Conservation (phyloP, 805 yeast species). For the Tetrapisispora iriomotensis region DNA sequence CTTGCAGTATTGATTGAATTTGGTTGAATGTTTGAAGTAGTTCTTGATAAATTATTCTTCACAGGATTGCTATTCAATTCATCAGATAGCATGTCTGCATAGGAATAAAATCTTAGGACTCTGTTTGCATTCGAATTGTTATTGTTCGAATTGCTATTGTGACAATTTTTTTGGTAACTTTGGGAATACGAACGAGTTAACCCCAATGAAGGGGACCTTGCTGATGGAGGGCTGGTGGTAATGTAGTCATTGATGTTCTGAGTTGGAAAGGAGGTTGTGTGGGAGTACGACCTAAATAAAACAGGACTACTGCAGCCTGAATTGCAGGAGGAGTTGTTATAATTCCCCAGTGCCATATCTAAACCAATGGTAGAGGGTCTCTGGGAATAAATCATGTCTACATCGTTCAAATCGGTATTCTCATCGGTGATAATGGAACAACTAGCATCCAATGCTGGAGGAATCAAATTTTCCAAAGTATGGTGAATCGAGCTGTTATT, state of each 20-base stretch:
- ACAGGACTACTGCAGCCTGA: slow-evolving; percentile 1
- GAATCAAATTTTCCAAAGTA: slow-evolving; percentile 54
- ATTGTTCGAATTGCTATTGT: slow-evolving; percentile 1
- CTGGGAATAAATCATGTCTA: slow-evolving; percentile 60
- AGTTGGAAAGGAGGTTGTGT: slow-evolving; percentile 3
- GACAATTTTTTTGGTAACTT: slow-evolving; percentile 3
- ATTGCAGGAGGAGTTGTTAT: slow-evolving; percentile 8
- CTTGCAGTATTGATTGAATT: background rate
- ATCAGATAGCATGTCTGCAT: slow-evolving; percentile 67
- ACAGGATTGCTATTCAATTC: slow-evolving; percentile 29
- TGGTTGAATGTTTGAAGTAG: background rate
- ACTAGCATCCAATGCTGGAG: slow-evolving; percentile 78
- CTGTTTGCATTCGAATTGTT: slow-evolving; percentile 11
- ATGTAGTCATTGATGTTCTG: slow-evolving; percentile 7
- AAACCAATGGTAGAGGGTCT: slow-evolving; percentile 45
- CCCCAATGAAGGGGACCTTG: slow-evolving; percentile 5
- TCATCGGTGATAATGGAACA: slow-evolving; percentile 50
- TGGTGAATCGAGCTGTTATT: slow-evolving; percentile 16
- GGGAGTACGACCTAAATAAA: slow-evolving; percentile 8
- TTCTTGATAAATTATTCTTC: background rate
- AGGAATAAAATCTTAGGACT: slow-evolving; percentile 49
- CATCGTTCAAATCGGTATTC: slow-evolving; percentile 51
- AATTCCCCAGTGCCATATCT: slow-evolving; percentile 32
- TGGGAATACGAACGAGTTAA: slow-evolving; percentile 3
- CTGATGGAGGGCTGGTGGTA: slow-evolving; percentile 3